Percentiles rank a stretch among this genome's conserved stretches.
phyloP scores from a whole-genome alignment of 352 stramenopile species.

The Globisporangium polare region DNA sequence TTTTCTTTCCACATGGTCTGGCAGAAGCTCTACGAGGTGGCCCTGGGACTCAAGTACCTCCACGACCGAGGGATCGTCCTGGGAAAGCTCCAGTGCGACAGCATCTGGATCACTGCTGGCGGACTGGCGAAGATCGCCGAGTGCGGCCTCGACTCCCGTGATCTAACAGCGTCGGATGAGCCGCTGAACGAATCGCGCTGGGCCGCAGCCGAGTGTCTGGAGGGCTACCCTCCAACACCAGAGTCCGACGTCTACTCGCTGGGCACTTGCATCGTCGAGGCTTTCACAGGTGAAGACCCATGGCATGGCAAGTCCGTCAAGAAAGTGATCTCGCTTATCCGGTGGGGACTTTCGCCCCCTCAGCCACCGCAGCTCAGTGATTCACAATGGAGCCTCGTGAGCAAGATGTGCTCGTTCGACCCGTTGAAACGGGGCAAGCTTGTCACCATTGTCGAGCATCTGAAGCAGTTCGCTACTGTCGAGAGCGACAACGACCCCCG shows the following conservation, averaged over 20 bases:
- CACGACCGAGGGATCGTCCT: conserved; percentile 7
- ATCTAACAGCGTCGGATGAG: neutral
- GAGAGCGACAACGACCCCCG: neutral
- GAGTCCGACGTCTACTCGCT: conserved; percentile 7
- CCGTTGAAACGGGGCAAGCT: neutral
- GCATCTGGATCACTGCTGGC: conserved; percentile 1
- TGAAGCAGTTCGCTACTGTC: neutral
- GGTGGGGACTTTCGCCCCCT: neutral
- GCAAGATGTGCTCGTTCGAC: conserved; percentile 1
- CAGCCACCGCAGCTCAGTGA: neutral
- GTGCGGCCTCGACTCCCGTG: neutral
- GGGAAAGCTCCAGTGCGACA: conserved; percentile 5
- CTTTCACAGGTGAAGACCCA: neutral
- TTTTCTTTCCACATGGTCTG: neutral
- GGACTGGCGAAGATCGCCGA: conserved; percentile 8
- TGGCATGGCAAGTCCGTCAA: neutral
- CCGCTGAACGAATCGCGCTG: neutral
- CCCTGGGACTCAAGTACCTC: conserved; percentile 10
- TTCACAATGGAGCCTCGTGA: neutral
- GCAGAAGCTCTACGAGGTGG: conserved; percentile 5
- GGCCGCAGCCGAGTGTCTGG: conserved; percentile 6
- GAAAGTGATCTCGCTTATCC: neutral
- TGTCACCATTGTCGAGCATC: neutral
- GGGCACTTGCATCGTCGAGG: conserved; percentile 9
- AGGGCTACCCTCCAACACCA: neutral